Evolutionary conservation across 1,284 basidiomycete species (phyloP), one percentile per base, ranked within the genome.

Genomic region (Cerioporus squamosus): DNA sequence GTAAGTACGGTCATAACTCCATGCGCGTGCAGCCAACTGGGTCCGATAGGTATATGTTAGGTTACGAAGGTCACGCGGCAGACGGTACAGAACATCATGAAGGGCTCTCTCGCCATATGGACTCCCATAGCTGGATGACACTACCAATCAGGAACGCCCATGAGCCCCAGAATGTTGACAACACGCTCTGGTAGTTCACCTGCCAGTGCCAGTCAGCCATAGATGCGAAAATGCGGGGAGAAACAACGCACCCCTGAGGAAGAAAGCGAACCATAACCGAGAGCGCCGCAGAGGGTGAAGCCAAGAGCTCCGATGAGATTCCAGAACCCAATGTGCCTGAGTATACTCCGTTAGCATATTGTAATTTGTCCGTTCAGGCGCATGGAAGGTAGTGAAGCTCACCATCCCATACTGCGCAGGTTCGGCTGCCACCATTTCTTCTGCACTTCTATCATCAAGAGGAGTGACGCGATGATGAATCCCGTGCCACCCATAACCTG

Each of bases 81-180:
- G 26, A 29, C 26, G 26, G 9, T 5, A 29, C 26, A 29, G 26
- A 29, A 29, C 9, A 29, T 29, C 9, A 29, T 29, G 26, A 29
- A 29, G 46, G 43, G 20, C 45, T 62, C 48, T 70, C 70, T 2
- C 70, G 61, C 68, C 69, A 71, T 7, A 71, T 43, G 24, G 68
- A 73, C 66, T 81, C 78, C 64, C 80, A 84, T 64, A 80, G 72
- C 69, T 85, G 85, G n/a, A 81, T 66, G 0, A 78, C 60, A 62
- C 82, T 84, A 5, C 82, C 84, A 44, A 86, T 81, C 67, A 86
- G 70, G 74, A 86, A 87, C 5, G 80, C 84, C 80, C 82, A 86
- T 15, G 80, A 77, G 20, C 82, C 84, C 84, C 83, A 87, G 66
- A 84, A 86, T 0, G 84, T 86, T 14, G 77, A 75, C 39, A 84